These are phyloP conservation scores for Aureobasidium leucospermi DNA, from an alignment of 2,329 filamentous ascomycete species.

Conservation along the genomic window DNA sequence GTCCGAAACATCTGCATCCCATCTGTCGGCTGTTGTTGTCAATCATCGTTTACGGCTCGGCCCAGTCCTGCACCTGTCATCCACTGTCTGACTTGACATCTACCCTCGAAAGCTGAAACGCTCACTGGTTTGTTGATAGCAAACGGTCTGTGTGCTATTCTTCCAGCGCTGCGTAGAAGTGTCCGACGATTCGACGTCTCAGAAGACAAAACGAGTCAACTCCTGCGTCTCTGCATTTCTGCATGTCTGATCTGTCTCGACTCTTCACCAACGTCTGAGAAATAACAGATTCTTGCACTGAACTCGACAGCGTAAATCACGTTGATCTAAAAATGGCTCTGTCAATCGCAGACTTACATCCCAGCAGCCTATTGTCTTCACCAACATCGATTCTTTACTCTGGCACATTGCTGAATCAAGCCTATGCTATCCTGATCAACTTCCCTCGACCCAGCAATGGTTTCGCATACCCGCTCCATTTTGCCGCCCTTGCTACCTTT, in stretches of 20 bases:
- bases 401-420: not conserved
- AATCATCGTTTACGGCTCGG: slow-evolving; percentile 5
- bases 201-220: not conserved
- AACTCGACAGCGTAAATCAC: not conserved
- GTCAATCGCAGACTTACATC: not conserved
- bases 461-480: slow-evolving; percentile 7
- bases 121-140: not conserved
- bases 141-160: not conserved
- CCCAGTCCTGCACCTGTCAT: slow-evolving; percentile 2
- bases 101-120: not conserved
- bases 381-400: not conserved
- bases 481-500: not conserved
- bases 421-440: slow-evolving; percentile 3
- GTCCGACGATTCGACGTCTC: too few relatives aligned
- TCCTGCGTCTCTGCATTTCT: not conserved
- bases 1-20: not conserved
- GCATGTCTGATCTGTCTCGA: too few relatives aligned
- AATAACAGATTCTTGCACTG: not conserved
- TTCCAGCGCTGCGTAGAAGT: too few relatives aligned
- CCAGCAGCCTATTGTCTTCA: not conserved
- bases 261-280: not conserved
- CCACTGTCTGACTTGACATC: not conserved
- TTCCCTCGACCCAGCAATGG: slow-evolving; percentile 10
- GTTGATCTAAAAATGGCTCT: not conserved
- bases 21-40: not conserved